Evolutionary conservation across 441 rosid species (phyloP), one percentile per base, ranked within the genome.

Genomic region (Croton laevigatus): DNA sequence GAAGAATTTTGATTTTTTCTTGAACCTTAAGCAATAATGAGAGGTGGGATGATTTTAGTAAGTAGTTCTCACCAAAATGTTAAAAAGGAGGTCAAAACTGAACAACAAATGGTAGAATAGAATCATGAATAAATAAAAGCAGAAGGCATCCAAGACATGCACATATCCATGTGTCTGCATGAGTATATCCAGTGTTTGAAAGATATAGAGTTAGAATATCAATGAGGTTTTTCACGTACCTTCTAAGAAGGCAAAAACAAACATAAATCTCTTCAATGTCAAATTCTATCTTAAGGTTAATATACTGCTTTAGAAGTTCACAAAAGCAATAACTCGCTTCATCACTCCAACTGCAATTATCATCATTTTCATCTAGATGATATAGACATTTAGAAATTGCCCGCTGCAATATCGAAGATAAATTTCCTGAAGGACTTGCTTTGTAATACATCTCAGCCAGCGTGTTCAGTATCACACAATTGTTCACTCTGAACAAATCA

Each of bases 231-330:
- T 36, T 27, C 20, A 64, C 69, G 27, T 80, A 94, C 98, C 98
- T 92, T 81, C 68, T 79, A 65, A 94, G 84, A 76, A 92, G 73
- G 61, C 88, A 79, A 75, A 91, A 87, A 80, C 96, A 92, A 71
- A 92, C 62, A 79, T 87, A 90, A 55, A 88, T 82, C 83, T 92
- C 98, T 75, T 94, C 97, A 8, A 92, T 82, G 79, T 94, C 99
- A 62, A 73, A 80, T 75, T 78, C 87, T 66, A 94, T 84, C 80
- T 87, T 92, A 78, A 87, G 68, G 45, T 82, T 76, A 70, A 92
- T 81, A 76, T 92, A 95, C 80, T 84, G 85, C 79, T 80, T 86
- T 73, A 90, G 78, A 84, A 94, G 81, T 76, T 88, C 89, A 71
- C 87, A 78, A 49, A 90, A 70, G 76, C 75, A 75, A 62, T 71